These are phyloP conservation scores for Capsicum pubescens DNA, from an alignment of 257 asterid genomes.

Conservation along the genomic window DNA sequence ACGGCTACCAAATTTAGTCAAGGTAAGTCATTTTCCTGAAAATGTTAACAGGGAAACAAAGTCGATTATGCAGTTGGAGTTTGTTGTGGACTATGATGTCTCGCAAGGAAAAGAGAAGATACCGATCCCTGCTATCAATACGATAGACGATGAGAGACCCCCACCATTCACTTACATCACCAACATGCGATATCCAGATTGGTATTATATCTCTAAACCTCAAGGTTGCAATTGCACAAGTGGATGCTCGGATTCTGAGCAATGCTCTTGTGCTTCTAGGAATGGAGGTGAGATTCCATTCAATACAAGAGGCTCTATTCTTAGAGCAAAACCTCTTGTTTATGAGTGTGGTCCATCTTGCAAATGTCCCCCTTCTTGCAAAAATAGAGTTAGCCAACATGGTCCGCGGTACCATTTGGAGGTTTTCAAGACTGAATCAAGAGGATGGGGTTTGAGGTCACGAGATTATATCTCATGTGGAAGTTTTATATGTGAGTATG, in stretches of 20 bases:
- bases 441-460: constrained; percentile 65
- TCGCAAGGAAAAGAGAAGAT: constrained; percentile 51
- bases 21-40: background rate
- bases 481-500: constrained; percentile 60
- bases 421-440: constrained; percentile 45
- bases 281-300: constrained; percentile 67
- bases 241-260: constrained; percentile 47
- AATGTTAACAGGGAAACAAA: background rate
- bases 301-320: constrained; percentile 41
- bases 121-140: constrained; percentile 47
- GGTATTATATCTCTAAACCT: constrained; percentile 27
- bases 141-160: constrained; percentile 44
- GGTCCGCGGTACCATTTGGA: constrained; percentile 50
- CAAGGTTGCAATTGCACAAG: constrained; percentile 49
- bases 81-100: constrained; percentile 42
- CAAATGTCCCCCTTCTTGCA: constrained; percentile 60
- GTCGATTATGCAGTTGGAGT: background rate
- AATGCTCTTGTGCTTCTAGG: constrained; percentile 47
- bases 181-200: constrained; percentile 36
- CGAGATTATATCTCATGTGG: constrained; percentile 43
- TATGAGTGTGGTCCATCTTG: constrained; percentile 64
- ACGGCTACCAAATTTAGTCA: background rate
- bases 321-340: constrained; percentile 35
- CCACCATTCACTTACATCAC: constrained; percentile 48
- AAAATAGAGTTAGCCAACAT: constrained; percentile 55